phyloP scores from a whole-genome alignment of 2,329 filamentous ascomycete species.

The Botryotinia narcissicola region DNA sequence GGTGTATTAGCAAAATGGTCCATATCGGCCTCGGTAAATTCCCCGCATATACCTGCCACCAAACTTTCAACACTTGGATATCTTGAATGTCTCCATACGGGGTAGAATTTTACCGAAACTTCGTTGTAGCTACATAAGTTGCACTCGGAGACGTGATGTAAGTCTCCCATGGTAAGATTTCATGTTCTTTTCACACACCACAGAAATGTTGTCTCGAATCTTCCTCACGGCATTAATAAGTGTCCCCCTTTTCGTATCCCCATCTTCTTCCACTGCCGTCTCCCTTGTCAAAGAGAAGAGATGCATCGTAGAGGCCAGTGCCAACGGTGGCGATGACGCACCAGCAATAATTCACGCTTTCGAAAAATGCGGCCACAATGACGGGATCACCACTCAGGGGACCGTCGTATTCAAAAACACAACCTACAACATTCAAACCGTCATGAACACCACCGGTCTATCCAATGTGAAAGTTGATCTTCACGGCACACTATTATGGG shows the following conservation, averaged over 20 bases:
- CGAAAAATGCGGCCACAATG: constrained; percentile 40
- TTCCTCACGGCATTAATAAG: constrained; percentile 4
- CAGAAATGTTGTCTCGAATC: constrained; percentile 12
- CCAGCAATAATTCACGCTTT: constrained; percentile 45
- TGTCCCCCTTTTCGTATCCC: neutral
- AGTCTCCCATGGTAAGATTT: neutral
- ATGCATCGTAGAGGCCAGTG: constrained; percentile 30
- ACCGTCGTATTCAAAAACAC: constrained; percentile 44
- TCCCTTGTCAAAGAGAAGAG: constrained; percentile 1
- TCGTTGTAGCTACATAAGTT: neutral
- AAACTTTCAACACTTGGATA: neutral
- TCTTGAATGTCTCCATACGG: neutral
- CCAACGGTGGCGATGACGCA: constrained; percentile 30
- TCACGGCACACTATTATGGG: constrained; percentile 49
- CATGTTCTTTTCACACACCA: neutral
- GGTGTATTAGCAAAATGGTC: no score
- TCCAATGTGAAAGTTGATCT: constrained; percentile 48
- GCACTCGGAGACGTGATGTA: neutral
- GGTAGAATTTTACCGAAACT: neutral
- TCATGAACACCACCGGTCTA: constrained; percentile 47
- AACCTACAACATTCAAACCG: constrained; percentile 46
- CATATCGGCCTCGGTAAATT: no score
- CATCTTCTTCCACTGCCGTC: neutral
- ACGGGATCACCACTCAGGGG: constrained; percentile 32
- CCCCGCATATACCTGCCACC: neutral